A percentile compares a stretch with the other conserved stretches of the same genome.
Evolutionary conservation across 495 filamentous ascomycete species (phyloP).

Genomic region (Barbatosphaeria neglecta): DNA sequence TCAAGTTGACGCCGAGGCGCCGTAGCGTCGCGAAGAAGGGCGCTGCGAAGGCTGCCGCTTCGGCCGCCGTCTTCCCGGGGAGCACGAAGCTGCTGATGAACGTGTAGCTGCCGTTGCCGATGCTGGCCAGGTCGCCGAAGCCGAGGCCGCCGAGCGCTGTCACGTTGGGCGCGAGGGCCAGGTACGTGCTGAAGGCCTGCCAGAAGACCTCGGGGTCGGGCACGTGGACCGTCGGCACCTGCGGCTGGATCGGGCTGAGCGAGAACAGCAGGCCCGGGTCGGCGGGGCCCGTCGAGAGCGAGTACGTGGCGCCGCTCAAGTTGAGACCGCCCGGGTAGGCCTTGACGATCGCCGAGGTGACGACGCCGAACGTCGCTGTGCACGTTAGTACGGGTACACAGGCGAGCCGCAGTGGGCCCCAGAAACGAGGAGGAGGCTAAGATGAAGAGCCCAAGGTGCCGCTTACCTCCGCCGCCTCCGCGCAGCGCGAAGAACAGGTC

Average conservation of each 20-base stretch:
- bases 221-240: constrained; percentile 8
- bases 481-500: constrained; percentile 54
- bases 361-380: constrained; percentile 37
- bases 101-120: constrained; percentile 16
- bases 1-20: constrained; percentile 10
- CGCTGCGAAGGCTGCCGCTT: constrained; percentile 11
- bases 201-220: constrained; percentile 37
- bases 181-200: constrained; percentile 29
- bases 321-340: constrained; percentile 17
- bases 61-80: constrained; percentile 4
- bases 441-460: neutral
- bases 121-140: constrained; percentile 30
- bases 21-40: constrained; percentile 15
- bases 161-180: constrained; percentile 21
- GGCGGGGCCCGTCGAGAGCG: constrained; percentile 8
- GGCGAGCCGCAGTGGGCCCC: too few species aligned
- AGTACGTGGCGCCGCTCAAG: constrained; percentile 11
- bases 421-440: too few species aligned
- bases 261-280: constrained; percentile 24
- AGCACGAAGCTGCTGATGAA: constrained; percentile 16
- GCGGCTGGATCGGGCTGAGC: constrained; percentile 12
- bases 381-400: too few species aligned
- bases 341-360: constrained; percentile 37
- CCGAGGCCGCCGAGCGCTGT: constrained; percentile 29
- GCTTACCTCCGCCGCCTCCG: constrained; percentile 41